Base-by-base conservation (phyloP, 2,329 filamentous ascomycete species). In the Ascochyta lentis region DNA sequence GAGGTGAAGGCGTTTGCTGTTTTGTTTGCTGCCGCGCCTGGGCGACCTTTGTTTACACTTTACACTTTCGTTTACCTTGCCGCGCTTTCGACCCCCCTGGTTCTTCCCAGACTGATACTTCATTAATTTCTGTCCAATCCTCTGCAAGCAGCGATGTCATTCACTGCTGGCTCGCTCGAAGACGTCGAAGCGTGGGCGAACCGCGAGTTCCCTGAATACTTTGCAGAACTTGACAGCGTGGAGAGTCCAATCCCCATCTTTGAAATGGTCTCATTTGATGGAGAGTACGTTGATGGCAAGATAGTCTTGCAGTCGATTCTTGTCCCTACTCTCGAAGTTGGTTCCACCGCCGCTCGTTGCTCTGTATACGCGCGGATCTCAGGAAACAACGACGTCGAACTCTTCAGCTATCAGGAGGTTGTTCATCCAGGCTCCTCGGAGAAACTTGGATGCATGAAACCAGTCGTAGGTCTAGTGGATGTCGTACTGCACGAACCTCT, bases 151-250 rank as follows among this genome's bases (percentile, higher is more conserved):
- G 42, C 1, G 13, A 48, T 54, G 38, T 22, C 50, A 6, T 22
- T 31, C 29, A 24, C 40, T 5, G 8, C 38, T 3, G 51, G 44
- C 24, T 48, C 44, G 9, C 39, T 44, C 34, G 39, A 54, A 22
- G 51, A 54, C 12, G 44, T 54, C 3, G 39, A 48, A 10, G 39
- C 51, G 12, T 54, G 44, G 44, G 51, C 51, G 6, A 19, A 27
- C 4, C n/a, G 4, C 13, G 44, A 49, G 3, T 54, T 54, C n/a
- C n/a, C 51, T 3, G 16, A 4, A 3, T 49, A 23, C 24, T 44
- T 48, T 15, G 37, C 22, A 1, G 7, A 15, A 34, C 13, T 34
- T n/a, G 5, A 1, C 13, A n/a, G 8, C 33, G 8, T 15, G 4
- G 33, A n/a, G 19, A 19, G 3, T 19, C 19, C 19, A n/a, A 2